Base-by-base conservation (phyloP, 192 early-diverging fungal genomes). In the Entomortierella parvispora region DNA sequence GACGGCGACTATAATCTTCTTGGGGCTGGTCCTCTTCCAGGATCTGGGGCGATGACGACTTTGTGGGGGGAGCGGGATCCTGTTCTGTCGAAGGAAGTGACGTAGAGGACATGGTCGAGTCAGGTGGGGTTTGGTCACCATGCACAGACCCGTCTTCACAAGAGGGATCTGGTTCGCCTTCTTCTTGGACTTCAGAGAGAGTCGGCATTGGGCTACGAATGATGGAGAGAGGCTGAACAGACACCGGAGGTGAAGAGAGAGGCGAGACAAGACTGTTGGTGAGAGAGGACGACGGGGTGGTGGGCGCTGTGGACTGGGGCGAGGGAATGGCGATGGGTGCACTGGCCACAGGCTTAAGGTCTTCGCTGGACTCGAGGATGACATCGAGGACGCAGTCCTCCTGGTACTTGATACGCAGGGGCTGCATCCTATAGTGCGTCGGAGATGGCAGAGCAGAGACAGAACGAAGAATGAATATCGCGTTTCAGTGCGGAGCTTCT, bases 291-390 rank as follows among this genome's bases (percentile, higher is more conserved):
- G 54, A n/a, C 18, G 54, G 15, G 9, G 54, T 52, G 10, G 51
- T 31, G 15, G 6, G 51, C 6, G 51, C 28, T 11, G 22, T 26
- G 51, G 51, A 25, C 4, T 15, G 51, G 2, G 51, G 51, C 6
- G 51, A 56, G 1, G 54, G 54, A n/a, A 56, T 56, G 32, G 54
- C 2, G 54, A 56, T 56, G 31, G 54, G 54, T 6, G 33, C 28
- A n/a, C 29, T 56, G 7, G 20, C 32, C n/a, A n/a, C 15, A 18
- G 26, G n/a, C 28, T 14, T 32, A 18, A 11, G 26, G 54, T 18
- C 54, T n/a, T 17, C n/a, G 12, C 34, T 31, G 26, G 54, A 17
- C 18, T 31, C 54, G 28, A 56, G 28, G 33, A 56, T 31, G n/a
- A 56, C 54, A 56, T 56, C 54, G 28, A 33, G 31, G 32, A 56